These are phyloP conservation scores for Candida ascalaphidarum DNA, from an alignment of 805 yeast species.

Conservation along the genomic window DNA sequence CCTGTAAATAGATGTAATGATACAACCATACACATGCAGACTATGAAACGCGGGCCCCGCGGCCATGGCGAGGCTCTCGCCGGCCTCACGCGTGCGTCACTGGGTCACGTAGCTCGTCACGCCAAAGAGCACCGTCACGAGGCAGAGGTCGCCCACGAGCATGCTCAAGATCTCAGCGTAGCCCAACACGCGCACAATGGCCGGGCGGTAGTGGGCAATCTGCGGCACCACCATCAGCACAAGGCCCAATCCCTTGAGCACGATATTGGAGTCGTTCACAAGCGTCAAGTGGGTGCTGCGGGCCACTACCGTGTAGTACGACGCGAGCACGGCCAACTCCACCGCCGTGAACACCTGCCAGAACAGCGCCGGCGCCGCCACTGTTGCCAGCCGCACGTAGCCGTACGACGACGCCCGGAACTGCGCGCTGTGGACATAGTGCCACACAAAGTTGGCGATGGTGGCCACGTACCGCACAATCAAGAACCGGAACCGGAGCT, in stretches of 20 bases:
- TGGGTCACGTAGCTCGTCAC: constrained; percentile 13
- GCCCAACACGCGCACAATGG: constrained; percentile 18
- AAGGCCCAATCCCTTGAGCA: constrained; percentile 20
- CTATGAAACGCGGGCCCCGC: too few species aligned
- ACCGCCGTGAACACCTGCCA: constrained; percentile 18
- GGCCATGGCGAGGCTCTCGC: too few species aligned
- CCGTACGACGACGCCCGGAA: constrained; percentile 19
- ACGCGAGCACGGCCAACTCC: constrained; percentile 25
- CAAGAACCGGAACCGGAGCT: constrained; percentile 23
- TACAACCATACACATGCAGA: neutral
- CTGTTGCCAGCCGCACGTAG: constrained; percentile 13
- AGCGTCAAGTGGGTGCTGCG: constrained; percentile 15
- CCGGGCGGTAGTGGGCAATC: constrained; percentile 16
- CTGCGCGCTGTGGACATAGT: constrained; percentile 13
- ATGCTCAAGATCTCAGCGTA: constrained; percentile 31
- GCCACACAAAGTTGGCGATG: constrained; percentile 25
- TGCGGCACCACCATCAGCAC: constrained; percentile 28
- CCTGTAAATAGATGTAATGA: neutral
- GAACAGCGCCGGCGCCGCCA: constrained; percentile 10
- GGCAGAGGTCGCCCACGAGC: constrained; percentile 26
- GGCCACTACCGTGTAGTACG: constrained; percentile 23
- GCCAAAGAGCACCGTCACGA: constrained; percentile 31
- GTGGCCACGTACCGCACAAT: constrained; percentile 18
- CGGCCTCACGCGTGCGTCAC: too few species aligned
- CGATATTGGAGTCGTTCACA: constrained; percentile 13